Conservation (phyloP, 2,329 filamentous ascomycete genomes). For the Calonectria leucothoes region DNA sequence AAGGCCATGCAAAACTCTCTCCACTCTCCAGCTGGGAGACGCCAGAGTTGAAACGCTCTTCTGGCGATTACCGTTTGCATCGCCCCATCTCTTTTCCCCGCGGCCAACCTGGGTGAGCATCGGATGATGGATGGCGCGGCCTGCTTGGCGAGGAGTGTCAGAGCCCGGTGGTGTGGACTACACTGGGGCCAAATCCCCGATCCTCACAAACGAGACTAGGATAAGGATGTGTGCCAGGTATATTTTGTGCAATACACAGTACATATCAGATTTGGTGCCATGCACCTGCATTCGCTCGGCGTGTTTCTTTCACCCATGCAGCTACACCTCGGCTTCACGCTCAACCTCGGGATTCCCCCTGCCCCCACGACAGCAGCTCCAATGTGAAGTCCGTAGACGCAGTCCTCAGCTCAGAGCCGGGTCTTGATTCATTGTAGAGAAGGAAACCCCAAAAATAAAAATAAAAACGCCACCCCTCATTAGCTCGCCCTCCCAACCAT, state of each 20-base stretch:
- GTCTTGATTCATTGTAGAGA: not conserved
- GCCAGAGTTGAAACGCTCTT: no score
- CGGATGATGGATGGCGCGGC: not conserved
- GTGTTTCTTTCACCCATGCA: not conserved
- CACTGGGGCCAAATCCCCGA: not conserved
- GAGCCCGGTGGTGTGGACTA: not conserved
- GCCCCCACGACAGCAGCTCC: not conserved
- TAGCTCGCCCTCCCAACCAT: not conserved
- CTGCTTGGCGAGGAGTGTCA: not conserved
- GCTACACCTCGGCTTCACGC: not conserved
- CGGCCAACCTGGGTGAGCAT: not conserved
- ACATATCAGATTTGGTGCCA: not conserved
- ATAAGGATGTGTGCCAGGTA: not conserved
- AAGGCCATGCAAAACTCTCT: not conserved
- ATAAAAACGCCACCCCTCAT: not conserved
- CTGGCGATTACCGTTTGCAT: not conserved
- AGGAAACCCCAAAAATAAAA: not conserved
- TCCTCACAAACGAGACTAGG: fast-evolving
- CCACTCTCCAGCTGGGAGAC: not conserved
- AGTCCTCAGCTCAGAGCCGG: not conserved
- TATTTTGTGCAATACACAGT: no score
- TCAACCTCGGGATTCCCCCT: not conserved
- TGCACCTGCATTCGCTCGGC: not conserved
- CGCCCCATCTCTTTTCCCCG: not conserved
- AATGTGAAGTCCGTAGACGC: not conserved